Base-by-base conservation (phyloP, 1,284 basidiomycete genomes). In the Blastosporella zonata region DNA sequence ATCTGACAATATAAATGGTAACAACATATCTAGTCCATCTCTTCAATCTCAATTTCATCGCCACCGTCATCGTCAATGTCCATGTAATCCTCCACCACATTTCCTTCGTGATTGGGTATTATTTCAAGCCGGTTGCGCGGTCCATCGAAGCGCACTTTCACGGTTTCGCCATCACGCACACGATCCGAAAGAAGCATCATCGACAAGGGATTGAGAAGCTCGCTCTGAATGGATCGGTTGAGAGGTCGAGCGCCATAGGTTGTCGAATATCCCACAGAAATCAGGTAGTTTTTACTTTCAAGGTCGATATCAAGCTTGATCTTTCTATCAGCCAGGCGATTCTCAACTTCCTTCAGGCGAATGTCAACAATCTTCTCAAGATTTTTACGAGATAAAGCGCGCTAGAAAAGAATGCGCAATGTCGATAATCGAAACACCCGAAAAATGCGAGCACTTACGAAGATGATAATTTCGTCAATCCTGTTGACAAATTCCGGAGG, bases 401-500 rank as follows among this genome's bases (percentile, higher is more conserved):
- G 87, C 86, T 88, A 56, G 31, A 43, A 35, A 33, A 27, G 20
- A 50, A 42, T 29, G 25, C 49, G 43, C 13, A 39, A 49, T 15
- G 41, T 22, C 22, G 18, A 22, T 23, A n/a, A 18, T 44, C 17
- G 43, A 21, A 22, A 31, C 42, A 42, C 20, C 2, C 10, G 21
- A 41, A 28, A 50, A 25, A 39, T 44, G 31, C 13, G 29, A 31
- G 42, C 10, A 77, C 84, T 78, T 62, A 86, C 90, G 79, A 95
- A 97, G 55, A 96, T 85, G 58, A 92, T 79, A 48, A 90, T 85
- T 52, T 93, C 90, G 66, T 96, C 93, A 48, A 97, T 82, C 57
- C 94, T 84, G 68, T 96, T 96, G 64, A 95, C 73, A 59, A 97
- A 89, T 67, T 98, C 95, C 1, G 95, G 96, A 35, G 92, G 89